Base-by-base conservation (phyloP, 2,329 filamentous ascomycete genomes). In the Aphanocladium album region DNA sequence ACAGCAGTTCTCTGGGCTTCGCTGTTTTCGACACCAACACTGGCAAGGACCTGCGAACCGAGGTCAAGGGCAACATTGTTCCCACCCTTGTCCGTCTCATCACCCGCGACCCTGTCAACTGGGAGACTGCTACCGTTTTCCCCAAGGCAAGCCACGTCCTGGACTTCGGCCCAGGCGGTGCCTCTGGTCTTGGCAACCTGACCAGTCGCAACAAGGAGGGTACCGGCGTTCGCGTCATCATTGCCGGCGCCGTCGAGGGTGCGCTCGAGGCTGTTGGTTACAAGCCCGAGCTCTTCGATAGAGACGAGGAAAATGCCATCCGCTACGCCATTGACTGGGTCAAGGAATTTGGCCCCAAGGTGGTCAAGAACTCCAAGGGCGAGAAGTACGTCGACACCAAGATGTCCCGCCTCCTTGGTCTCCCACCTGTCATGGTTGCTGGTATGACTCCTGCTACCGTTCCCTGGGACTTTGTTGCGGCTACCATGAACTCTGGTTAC, bases 161-260 rank as follows among this genome's bases (percentile, higher is more conserved):
- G 57, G 95, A 99, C 77, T 98, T 99, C 68, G 95, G 96, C 51
- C 95, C 95, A 23, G 95, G 95, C 70, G 96, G 95, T 64, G 95
- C 98, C 65, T 99, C 95, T 25, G 96, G 96, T 65, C 87, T 99
- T 23, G 96, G 95, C 71, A 90, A 96, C 50, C 81, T 99, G 65
- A 99, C 95, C 61, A 98, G 96, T 82, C 91, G 95, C 69, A 99
- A 98, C 83, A 99, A 99, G 81, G 96, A 99, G 74, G 95, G 95
- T 64, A 98, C 92, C 61, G 95, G 95, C 69, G 95, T 99, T 39
- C 91, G 93, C 63, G 93, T 99, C 66, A 96, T 99, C 66, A 83
- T 99, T 62, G 95, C 92, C 47, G 95, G 96, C 64, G 85, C 91
- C n/a, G 89, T 99, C 69, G 90, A 93, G 69, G 93, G 93, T 56